Percentiles rank a stretch among this genome's conserved stretches.
Evolutionary conservation across 2,329 filamentous ascomycete genomes (phyloP).

Genomic region (Paraphoma sp.): DNA sequence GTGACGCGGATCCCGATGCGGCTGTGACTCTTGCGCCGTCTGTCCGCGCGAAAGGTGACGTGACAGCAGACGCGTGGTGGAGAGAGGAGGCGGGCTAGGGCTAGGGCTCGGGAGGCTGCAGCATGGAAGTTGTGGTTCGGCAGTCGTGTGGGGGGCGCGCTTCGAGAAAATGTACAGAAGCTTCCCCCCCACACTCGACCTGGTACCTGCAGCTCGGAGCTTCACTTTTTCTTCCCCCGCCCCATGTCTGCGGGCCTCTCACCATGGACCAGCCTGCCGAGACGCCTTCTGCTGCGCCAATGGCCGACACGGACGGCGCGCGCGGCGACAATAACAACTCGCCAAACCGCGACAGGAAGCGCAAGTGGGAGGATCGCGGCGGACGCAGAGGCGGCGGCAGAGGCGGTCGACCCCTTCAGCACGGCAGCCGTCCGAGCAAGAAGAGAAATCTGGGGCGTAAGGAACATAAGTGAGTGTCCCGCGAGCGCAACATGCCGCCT

Average conservation of each 20-base stretch:
- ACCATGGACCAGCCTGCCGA: slow-evolving; percentile 31
- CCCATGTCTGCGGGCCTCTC: slow-evolving; percentile 31
- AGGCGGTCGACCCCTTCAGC: slow-evolving; percentile 45
- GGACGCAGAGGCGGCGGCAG: slow-evolving; percentile 35
- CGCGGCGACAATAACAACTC: slow-evolving; percentile 28
- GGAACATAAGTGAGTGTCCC: slow-evolving; percentile 66
- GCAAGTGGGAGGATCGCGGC: slow-evolving; percentile 37
- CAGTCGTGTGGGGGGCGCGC: slow-evolving; percentile 14
- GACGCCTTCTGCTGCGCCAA: slow-evolving; percentile 24
- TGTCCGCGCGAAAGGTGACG: slow-evolving; percentile 19
- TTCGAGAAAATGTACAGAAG: slow-evolving; percentile 23
- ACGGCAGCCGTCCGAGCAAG: slow-evolving; percentile 58
- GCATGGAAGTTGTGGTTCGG: slow-evolving; percentile 3
- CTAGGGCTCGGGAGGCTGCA: no score
- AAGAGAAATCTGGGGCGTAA: slow-evolving; percentile 71
- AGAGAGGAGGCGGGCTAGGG: neutral
- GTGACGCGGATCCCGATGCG: slow-evolving; percentile 5
- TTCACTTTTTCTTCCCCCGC: slow-evolving; percentile 5
- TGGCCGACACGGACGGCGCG: slow-evolving; percentile 27
- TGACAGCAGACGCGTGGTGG: slow-evolving; percentile 17
- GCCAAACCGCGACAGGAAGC: slow-evolving; percentile 37
- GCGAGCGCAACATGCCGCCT: slow-evolving; percentile 13
- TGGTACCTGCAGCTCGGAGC: slow-evolving; percentile 5
- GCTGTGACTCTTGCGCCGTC: slow-evolving; percentile 11
- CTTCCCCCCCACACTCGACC: slow-evolving; percentile 20